Conservation (phyloP, 1,284 basidiomycete genomes). For the Trametes sp. region DNA sequence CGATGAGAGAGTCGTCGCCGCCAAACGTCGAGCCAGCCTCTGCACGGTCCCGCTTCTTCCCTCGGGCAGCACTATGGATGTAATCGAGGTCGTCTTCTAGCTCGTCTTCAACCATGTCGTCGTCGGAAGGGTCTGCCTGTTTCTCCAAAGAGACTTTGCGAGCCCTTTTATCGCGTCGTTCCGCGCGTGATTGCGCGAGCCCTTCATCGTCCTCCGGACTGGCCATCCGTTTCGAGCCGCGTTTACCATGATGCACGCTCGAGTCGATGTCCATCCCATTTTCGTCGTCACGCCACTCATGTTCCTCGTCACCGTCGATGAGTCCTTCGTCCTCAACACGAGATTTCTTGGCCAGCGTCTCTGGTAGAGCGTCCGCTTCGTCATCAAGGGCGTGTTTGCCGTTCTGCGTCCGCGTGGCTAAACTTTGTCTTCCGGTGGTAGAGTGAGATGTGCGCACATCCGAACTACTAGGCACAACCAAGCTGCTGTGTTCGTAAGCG, state of each 20-base stretch:
- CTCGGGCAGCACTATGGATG: slow-evolving; percentile 49
- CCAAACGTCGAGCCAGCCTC: slow-evolving; percentile 77
- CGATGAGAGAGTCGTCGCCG: slow-evolving; percentile 55
- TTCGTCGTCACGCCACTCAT: slow-evolving; percentile 47
- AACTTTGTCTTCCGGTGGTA: slow-evolving; percentile 1
- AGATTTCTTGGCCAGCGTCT: slow-evolving; percentile 56
- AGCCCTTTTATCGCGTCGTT: slow-evolving; percentile 47
- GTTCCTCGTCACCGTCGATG: slow-evolving; percentile 54
- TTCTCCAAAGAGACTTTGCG: slow-evolving; percentile 57
- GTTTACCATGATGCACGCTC: slow-evolving; percentile 38
- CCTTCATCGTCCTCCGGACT: slow-evolving; percentile 49
- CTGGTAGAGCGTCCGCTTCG: slow-evolving; percentile 46
- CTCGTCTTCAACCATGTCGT: slow-evolving; percentile 42
- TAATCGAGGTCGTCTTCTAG: slow-evolving; percentile 32
- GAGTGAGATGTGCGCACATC: not conserved
- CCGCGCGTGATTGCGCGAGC: slow-evolving; percentile 23
- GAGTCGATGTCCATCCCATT: slow-evolving; percentile 39
- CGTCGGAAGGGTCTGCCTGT: slow-evolving; percentile 32
- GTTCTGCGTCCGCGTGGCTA: slow-evolving; percentile 20
- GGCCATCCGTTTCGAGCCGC: slow-evolving; percentile 58
- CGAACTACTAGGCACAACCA: not conserved
- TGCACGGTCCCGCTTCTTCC: slow-evolving; percentile 77
- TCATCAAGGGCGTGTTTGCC: slow-evolving; percentile 40
- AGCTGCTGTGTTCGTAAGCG: not conserved
- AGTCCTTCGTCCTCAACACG: slow-evolving; percentile 54